A percentile compares a stretch with the other conserved stretches of the same genome.
Conservation (phyloP, 108 stramenopile species). For the Cyclotella distinguenda region DNA sequence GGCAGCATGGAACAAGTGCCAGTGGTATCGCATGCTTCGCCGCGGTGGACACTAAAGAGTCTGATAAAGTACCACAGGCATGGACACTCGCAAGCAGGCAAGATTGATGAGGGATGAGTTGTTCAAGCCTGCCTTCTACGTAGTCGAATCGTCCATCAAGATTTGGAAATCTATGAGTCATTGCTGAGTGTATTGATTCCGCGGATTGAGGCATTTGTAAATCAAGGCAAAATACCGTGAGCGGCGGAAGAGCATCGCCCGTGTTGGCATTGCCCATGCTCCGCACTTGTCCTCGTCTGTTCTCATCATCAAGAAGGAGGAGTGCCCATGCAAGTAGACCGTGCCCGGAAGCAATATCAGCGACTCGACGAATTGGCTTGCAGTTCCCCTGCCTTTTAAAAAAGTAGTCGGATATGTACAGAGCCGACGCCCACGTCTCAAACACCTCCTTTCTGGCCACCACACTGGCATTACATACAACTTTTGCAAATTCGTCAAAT, state of each 20-base stretch:
- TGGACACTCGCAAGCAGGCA: slow-evolving; percentile 60
- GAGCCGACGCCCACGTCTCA: slow-evolving; percentile 67
- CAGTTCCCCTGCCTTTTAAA: not conserved
- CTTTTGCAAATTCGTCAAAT: slow-evolving; percentile 60
- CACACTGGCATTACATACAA: slow-evolving; percentile 44
- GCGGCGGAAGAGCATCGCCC: slow-evolving; percentile 4
- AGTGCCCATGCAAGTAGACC: slow-evolving; percentile 67
- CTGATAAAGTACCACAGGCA: slow-evolving; percentile 58
- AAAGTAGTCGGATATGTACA: slow-evolving; percentile 57
- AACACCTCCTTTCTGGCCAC: slow-evolving; percentile 71
- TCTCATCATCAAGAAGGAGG: slow-evolving; percentile 42
- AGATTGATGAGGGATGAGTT: slow-evolving; percentile 43
- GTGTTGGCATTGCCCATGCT: not conserved
- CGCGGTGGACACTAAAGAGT: slow-evolving; percentile 52
- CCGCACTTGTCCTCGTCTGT: not conserved
- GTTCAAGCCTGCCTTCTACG: slow-evolving; percentile 58
- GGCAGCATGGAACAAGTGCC: slow-evolving; percentile 68
- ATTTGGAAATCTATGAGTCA: slow-evolving; percentile 48
- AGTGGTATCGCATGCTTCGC: slow-evolving; percentile 44
- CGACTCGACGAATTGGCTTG: slow-evolving; percentile 25
- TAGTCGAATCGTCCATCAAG: slow-evolving; percentile 51
- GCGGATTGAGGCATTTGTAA: slow-evolving; percentile 59
- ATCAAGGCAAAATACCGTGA: slow-evolving; percentile 57
- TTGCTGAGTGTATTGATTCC: slow-evolving; percentile 42
- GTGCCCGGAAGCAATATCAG: slow-evolving; percentile 65